Evolutionary conservation across 371 early-diverging fungal species (phyloP).

Genomic region (Furculomyces boomerangus): DNA sequence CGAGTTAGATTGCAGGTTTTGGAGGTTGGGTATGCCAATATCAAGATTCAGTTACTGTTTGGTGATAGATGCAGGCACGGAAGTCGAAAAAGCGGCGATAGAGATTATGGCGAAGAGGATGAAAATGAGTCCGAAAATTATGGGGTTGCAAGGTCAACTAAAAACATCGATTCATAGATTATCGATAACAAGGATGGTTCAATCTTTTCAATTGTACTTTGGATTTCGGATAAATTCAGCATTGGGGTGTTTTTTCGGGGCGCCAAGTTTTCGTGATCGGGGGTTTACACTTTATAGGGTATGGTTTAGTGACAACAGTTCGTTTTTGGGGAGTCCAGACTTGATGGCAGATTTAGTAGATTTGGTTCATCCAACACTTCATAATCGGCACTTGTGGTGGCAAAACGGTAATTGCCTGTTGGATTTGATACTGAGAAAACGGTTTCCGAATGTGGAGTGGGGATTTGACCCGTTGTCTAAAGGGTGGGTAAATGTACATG

Average conservation of each 20-base stretch:
- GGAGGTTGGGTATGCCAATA: conserved; percentile 13
- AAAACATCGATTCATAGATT: conserved; percentile 11
- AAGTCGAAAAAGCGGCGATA: conserved; percentile 16
- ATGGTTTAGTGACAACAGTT: not conserved
- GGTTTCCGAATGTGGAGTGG: not conserved
- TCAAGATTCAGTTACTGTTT: conserved; percentile 8
- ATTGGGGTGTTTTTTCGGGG: conserved; percentile 14
- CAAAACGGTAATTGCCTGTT: not conserved
- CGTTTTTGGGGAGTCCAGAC: not conserved
- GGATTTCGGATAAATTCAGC: conserved; percentile 16
- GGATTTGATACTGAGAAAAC: not conserved
- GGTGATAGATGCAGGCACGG: conserved; percentile 13
- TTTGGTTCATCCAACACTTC: not conserved
- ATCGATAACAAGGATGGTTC: conserved; percentile 14
- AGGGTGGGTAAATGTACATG: too few relatives aligned
- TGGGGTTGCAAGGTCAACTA: conserved; percentile 15
- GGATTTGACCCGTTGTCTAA: not conserved
- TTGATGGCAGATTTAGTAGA: not conserved
- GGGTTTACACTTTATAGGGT: conserved; percentile 21
- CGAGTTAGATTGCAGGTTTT: conserved; percentile 17
- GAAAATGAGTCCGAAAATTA: conserved; percentile 7
- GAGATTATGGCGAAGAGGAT: conserved; percentile 19
- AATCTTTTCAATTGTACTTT: conserved; percentile 14
- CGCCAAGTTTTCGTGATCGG: conserved; percentile 15
- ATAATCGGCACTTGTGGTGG: not conserved